Percentiles rank a stretch among this genome's conserved stretches.
Conservation (phyloP, 2,329 filamentous ascomycete species). For the Xylariaceae sp. region DNA sequence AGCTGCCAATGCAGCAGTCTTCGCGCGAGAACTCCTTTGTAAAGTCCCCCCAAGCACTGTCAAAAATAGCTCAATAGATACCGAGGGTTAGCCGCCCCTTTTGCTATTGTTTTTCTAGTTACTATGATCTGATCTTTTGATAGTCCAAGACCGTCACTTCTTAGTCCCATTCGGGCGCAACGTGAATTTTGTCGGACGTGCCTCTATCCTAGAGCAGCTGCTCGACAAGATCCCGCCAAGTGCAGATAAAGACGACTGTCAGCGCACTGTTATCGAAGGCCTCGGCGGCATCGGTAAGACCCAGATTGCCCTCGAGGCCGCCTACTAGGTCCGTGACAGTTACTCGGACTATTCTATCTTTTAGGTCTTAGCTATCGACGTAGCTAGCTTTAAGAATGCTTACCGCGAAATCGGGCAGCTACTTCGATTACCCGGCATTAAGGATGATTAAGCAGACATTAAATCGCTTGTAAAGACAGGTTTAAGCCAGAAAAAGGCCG, state of each 20-base stretch:
- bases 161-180: background rate
- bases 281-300: background rate
- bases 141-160: background rate
- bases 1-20: background rate
- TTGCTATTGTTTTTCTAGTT: background rate
- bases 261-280: background rate
- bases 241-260: background rate
- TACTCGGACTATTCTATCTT: background rate
- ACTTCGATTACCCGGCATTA: background rate
- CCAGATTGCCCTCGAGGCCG: background rate
- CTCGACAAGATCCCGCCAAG: background rate
- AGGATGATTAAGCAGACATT: background rate
- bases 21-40: conserved; percentile 2
- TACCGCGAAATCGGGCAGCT: background rate
- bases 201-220: background rate
- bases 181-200: background rate
- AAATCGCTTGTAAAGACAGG: background rate
- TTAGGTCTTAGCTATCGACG: background rate
- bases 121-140: background rate
- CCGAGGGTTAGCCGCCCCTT: background rate
- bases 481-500: background rate
- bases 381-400: background rate
- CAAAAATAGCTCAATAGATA: background rate
- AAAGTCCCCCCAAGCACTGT: background rate
- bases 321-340: background rate